Evolutionary conservation across 106 monocot genomes (phyloP).

Genomic region (Posidonia australis): DNA sequence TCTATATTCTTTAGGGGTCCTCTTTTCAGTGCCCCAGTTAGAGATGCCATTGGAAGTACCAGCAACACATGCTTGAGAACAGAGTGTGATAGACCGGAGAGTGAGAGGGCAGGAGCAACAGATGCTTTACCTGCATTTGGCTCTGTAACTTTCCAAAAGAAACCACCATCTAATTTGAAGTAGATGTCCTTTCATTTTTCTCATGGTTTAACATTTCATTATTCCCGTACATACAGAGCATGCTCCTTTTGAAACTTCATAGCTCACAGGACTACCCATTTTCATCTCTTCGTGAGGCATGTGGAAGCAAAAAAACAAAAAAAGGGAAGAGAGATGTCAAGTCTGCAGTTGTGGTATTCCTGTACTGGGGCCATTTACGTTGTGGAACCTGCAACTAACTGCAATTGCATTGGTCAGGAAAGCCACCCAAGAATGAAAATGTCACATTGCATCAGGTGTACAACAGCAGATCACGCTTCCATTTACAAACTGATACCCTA

Average conservation of each 20-base stretch:
- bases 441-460: too few relatives aligned
- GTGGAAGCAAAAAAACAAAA: too few relatives aligned
- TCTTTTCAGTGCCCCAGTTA: constrained; percentile 32
- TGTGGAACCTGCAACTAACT: too few relatives aligned
- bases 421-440: too few relatives aligned
- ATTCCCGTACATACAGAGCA: too few relatives aligned
- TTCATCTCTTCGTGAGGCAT: not conserved
- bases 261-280: not conserved
- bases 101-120: constrained; percentile 15
- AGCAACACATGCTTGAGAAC: constrained; percentile 2
- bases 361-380: too few relatives aligned
- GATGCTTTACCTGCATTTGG: constrained; percentile 42
- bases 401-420: too few relatives aligned
- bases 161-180: constrained; percentile 13
- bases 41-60: constrained; percentile 20
- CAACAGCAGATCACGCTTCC: too few relatives aligned
- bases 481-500: too few relatives aligned
- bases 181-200: not conserved
- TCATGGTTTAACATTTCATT: not conserved
- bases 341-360: too few relatives aligned
- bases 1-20: constrained; percentile 98
- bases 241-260: too few relatives aligned
- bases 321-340: too few relatives aligned
- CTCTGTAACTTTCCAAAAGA: constrained; percentile 41
- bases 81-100: constrained; percentile 19